These are phyloP conservation scores for Lasiodiplodia sp. DNA, from an alignment of 2,329 filamentous ascomycete genomes.

Conservation along the genomic window DNA sequence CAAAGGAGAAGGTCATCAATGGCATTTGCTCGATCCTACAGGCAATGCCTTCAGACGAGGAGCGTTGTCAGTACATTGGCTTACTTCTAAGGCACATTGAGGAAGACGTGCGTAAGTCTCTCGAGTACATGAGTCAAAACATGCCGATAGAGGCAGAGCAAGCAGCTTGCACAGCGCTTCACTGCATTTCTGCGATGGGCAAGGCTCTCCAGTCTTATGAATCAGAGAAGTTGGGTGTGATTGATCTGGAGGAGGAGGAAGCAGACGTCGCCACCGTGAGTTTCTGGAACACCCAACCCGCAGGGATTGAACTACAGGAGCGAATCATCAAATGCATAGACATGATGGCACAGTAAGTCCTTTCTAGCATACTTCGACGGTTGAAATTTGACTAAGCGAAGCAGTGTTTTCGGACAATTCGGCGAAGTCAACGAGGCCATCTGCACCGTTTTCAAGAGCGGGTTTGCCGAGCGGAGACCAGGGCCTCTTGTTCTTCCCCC, in stretches of 20 bases:
- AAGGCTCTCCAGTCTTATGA: slow-evolving; percentile 74
- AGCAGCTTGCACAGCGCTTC: slow-evolving; percentile 62
- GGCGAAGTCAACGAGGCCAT: slow-evolving; percentile 75
- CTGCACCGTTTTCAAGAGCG: slow-evolving; percentile 74
- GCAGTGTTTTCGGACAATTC: slow-evolving; percentile 60
- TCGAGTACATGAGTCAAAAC: slow-evolving; percentile 31
- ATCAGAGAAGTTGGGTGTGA: slow-evolving; percentile 58
- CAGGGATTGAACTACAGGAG: slow-evolving; percentile 53
- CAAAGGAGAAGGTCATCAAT: slow-evolving; percentile 76
- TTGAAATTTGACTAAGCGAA: slow-evolving; percentile 9
- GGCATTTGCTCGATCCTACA: slow-evolving; percentile 80
- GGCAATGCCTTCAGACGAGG: slow-evolving; percentile 66
- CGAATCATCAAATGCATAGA: slow-evolving; percentile 61
- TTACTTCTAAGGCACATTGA: slow-evolving; percentile 69
- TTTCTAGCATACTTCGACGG: neutral
- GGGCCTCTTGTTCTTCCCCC: slow-evolving; percentile 80
- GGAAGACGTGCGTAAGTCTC: slow-evolving; percentile 40
- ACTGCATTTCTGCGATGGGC: slow-evolving; percentile 74
- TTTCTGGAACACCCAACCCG: slow-evolving; percentile 61
- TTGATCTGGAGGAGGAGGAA: slow-evolving; percentile 70
- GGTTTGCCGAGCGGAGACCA: slow-evolving; percentile 76
- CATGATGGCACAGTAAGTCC: slow-evolving; percentile 50
- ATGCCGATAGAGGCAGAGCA: slow-evolving; percentile 49
- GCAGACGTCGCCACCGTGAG: slow-evolving; percentile 50
- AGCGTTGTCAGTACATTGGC: slow-evolving; percentile 62